Base-by-base conservation (phyloP, 441 rosid species). In the Gossypium aridum region DNA sequence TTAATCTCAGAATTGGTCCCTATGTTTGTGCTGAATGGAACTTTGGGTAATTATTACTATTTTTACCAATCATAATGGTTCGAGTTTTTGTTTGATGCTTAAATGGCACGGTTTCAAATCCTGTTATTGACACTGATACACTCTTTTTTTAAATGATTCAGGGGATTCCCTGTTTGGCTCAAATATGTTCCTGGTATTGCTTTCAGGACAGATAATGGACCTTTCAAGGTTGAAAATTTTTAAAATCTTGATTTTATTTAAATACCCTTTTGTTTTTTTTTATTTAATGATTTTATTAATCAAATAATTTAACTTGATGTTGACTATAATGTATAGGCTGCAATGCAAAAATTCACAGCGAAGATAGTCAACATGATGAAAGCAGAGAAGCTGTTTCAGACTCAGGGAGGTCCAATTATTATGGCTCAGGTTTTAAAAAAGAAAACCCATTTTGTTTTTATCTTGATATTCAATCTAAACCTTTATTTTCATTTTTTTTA, bases 101-200 rank as follows among this genome's bases (percentile, higher is more conserved):
- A 31, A 31, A 31, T 5, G 37, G 6, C 7, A 31, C 37, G 7
- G 37, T 31, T 31, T 31, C 37, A 31, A 31, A 31, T 31, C 37
- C 1, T 31, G 37, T 5, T 31, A 31, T 31, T 31, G 7, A 9
- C 2, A 63, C 9, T 72, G 55, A 2, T 25, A 53, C 53, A 43
- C 60, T 69, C 61, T 69, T 16, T 49, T 37, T 56, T 56, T 3
- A 31, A 31, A 9, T 56, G 43, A 9, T 80, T 0, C 82, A 90
- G 94, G 70, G 91, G 94, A 45, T 88, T 90, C 75, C 94, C 92
- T 12, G 90, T 86, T 54, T 90, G 94, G 94, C 84, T 90, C 56
- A 90, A 90, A 65, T 87, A 80, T 25, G 84, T 87, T 1, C 88
- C 82, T 1, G 92, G 94, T 4, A 87, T 88, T 3, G 80, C 60